phyloP scores from a whole-genome alignment of 305 asterid genomes.

The Fraxinus latifolia region DNA sequence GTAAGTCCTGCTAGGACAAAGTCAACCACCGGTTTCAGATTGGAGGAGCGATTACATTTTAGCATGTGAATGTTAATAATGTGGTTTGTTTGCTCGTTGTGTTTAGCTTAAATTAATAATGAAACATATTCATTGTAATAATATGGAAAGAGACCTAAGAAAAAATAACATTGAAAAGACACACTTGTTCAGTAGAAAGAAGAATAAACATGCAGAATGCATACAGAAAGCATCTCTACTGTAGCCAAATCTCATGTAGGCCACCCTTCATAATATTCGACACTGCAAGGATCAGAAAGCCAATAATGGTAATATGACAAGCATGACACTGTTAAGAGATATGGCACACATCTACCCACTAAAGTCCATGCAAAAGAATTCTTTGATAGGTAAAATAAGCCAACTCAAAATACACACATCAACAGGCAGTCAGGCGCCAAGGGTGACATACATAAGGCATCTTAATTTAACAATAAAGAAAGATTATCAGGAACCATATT shows the following conservation, averaged over 20 bases:
- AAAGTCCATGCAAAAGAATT: background rate
- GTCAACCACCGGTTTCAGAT: background rate
- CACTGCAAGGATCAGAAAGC: background rate
- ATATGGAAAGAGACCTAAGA: background rate
- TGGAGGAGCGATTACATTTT: background rate
- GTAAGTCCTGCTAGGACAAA: background rate
- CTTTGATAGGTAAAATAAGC: background rate
- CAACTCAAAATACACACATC: background rate
- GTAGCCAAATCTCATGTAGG: background rate
- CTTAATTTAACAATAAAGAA: background rate
- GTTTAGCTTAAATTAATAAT: slow-evolving; percentile 12
- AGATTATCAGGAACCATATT: background rate
- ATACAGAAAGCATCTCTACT: background rate
- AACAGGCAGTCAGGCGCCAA: background rate
- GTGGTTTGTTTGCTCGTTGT: background rate
- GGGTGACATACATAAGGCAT: background rate
- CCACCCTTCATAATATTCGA: background rate
- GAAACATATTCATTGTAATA: background rate
- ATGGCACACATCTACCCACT: background rate
- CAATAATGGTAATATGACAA: background rate
- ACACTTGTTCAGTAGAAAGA: slow-evolving; percentile 2
- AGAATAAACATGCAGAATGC: background rate
- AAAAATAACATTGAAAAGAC: background rate
- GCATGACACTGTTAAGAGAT: background rate
- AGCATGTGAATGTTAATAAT: background rate